These are phyloP conservation scores for Malassezia restricta DNA, from an alignment of 1,284 basidiomycete species.

Conservation along the genomic window DNA sequence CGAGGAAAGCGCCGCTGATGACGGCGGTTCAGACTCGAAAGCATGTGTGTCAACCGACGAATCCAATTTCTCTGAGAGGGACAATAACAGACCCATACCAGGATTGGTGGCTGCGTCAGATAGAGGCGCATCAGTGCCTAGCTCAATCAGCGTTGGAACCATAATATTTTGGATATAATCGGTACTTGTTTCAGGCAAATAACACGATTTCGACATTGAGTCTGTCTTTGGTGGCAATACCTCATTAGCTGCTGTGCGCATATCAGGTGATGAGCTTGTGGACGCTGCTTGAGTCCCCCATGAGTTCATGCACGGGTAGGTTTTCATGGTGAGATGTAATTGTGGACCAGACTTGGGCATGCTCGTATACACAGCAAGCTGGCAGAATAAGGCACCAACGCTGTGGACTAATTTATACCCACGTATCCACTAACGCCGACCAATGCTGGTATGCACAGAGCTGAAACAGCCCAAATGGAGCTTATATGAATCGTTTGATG, in stretches of 20 bases:
- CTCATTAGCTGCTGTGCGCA: no score
- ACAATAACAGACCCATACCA: conserved; percentile 11
- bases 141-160: neutral
- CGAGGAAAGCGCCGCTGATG: neutral
- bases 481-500: no score
- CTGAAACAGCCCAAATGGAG: no score
- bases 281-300: neutral
- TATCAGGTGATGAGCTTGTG: no score
- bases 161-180: conserved; percentile 1
- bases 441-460: no score
- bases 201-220: neutral
- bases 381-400: no score
- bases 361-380: no score
- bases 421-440: no score
- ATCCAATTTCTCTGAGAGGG: conserved; percentile 1
- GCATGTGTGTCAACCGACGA: neutral
- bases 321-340: neutral
- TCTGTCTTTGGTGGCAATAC: neutral
- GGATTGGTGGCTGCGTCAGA: conserved; percentile 1
- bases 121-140: neutral
- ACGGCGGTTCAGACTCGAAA: neutral
- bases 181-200: neutral
- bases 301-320: neutral
- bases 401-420: no score
- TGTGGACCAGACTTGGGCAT: no score